Evolutionary conservation across 805 yeast genomes (phyloP).

Genomic region (Starmerella floricola): DNA sequence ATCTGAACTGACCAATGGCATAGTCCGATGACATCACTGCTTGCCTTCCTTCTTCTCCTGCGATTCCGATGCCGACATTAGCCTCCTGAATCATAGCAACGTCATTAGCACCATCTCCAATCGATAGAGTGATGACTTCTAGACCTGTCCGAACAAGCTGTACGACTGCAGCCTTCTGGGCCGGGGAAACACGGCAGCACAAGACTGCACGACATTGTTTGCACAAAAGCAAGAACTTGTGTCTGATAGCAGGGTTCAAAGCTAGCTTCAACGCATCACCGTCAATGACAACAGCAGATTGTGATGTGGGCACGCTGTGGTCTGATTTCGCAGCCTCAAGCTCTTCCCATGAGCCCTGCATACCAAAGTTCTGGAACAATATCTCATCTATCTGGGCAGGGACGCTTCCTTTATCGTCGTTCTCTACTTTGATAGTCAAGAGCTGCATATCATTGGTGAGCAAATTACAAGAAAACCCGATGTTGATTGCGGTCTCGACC

Average conservation of each 20-base stretch:
- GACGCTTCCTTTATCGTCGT: conserved; percentile 25
- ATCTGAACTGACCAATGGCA: conserved; percentile 71
- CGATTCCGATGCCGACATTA: conserved; percentile 74
- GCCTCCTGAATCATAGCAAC: conserved; percentile 86
- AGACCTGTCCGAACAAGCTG: conserved; percentile 51
- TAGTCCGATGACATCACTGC: conserved; percentile 82
- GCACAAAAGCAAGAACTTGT: conserved; percentile 57
- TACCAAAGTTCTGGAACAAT: conserved; percentile 40
- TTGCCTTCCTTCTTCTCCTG: conserved; percentile 79
- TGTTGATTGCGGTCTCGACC: conserved; percentile 79
- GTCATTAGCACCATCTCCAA: conserved; percentile 82
- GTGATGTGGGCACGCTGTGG: conserved; percentile 51
- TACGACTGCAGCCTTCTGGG: conserved; percentile 71
- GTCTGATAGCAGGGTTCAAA: conserved; percentile 34
- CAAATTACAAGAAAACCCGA: conserved; percentile 72
- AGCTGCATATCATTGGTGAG: conserved; percentile 61
- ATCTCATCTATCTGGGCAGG: conserved; percentile 35
- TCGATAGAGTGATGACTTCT: conserved; percentile 66
- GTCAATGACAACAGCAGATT: conserved; percentile 56
- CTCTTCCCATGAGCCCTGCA: conserved; percentile 37
- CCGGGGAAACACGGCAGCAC: conserved; percentile 78
- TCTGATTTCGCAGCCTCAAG: conserved; percentile 43
- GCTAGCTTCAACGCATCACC: conserved; percentile 55
- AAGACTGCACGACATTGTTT: conserved; percentile 66
- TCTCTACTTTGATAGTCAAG: conserved; percentile 37